phyloP scores from a whole-genome alignment of 2,329 filamentous ascomycete species.

The Calonectria pauciramosa region DNA sequence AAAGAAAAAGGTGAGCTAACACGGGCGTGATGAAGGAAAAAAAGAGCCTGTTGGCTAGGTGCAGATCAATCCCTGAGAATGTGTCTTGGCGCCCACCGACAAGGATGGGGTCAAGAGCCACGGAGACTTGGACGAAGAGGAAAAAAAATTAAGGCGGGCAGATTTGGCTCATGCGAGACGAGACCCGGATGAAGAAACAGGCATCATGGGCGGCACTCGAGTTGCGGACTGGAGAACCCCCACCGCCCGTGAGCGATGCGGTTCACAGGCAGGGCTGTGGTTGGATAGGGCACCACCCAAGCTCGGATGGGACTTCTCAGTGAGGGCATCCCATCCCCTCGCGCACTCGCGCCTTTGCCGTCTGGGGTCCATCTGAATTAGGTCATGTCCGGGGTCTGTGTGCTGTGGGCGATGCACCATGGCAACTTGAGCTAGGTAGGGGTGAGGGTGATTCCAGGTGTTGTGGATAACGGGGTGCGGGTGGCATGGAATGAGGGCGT shows the following conservation, averaged over 20 bases:
- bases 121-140: not conserved
- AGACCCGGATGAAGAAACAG: slow-evolving; percentile 29
- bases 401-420: not conserved
- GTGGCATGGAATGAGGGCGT: slow-evolving; percentile 2
- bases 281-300: not conserved
- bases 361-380: slow-evolving; percentile 18
- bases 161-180: slow-evolving; percentile 3
- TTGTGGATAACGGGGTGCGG: not conserved
- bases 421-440: not conserved
- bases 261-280: slow-evolving; percentile 10
- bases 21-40: slow-evolving; percentile 14
- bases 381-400: slow-evolving; percentile 17
- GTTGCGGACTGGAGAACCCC: not conserved
- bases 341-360: slow-evolving; percentile 8
- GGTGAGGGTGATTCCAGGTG: not conserved
- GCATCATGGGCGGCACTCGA: slow-evolving; percentile 32
- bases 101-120: slow-evolving; percentile 2
- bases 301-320: slow-evolving; percentile 15
- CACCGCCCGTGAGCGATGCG: not conserved
- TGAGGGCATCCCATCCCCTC: not conserved
- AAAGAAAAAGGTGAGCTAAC: slow-evolving; percentile 2
- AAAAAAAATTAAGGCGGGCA: not conserved
- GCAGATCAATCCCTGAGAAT: slow-evolving; percentile 2
- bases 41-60: not conserved
- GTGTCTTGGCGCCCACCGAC: slow-evolving; percentile 1